Base-by-base conservation (phyloP, 2,329 filamentous ascomycete species). In the Apiospora hydei region DNA sequence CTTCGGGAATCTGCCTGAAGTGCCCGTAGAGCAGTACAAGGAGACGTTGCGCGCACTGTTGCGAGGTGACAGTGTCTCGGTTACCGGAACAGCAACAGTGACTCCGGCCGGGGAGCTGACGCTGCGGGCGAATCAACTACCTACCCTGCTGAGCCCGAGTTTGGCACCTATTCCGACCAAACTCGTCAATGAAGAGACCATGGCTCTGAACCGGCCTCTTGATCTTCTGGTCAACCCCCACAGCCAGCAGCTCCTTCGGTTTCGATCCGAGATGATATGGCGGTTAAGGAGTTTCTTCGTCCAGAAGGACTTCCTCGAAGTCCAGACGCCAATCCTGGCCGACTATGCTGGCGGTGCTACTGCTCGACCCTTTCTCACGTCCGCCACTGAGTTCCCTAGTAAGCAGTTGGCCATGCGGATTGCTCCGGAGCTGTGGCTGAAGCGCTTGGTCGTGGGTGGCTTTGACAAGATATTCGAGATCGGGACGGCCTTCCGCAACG, bases 381-480 rank as follows among this genome's bases (percentile, higher is more conserved):
- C 86, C 64, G 92, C 94, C 11, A 94, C 92, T 0, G 94, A 95
- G 78, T 92, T 97, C 73, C 86, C 90, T 3, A 88, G 92, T 53
- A 91, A 90, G 72, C 87, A 90, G 70, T 85, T 99, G 47, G 90
- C 93, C 30, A 86, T 99, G 46, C 89, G 96, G 68, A 96, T 99
- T 77, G 96, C 96, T 3, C 96, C 96, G 0, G 96, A 99, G 83
- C 85, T 99, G 47, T 98, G 95, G 92, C 88, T 99, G 57, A 99
- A 99, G 85, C 90, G 96, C 11, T 86, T 99, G 66, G 90, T 98
- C 0, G 89, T 98, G 24, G 96, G 95, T 69, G 96, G 95, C 2
- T 91, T 98, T 73, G 93, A 97, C 77, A 91, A 88, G 74, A 91
- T 99, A 38, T 99, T 97, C 79, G 96, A 99, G 83, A 95, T 99